phyloP scores from a whole-genome alignment of 495 filamentous ascomycete genomes.

The Neurospora hispaniola region DNA sequence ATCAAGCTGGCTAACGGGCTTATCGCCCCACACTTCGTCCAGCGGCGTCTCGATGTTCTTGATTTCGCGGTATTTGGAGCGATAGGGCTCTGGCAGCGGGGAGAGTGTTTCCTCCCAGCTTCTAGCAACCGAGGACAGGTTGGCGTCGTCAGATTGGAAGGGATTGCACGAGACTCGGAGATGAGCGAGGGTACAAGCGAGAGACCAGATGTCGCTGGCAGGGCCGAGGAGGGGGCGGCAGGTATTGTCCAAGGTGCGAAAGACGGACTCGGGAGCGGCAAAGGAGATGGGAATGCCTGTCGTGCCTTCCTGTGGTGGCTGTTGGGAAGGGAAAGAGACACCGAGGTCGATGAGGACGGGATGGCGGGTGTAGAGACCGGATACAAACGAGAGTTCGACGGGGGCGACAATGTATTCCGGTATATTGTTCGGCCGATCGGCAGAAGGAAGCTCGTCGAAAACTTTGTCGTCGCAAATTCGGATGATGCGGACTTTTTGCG shows the following conservation, averaged over 20 bases:
- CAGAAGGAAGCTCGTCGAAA: neutral
- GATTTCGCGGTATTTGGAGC: slow-evolving; percentile 1
- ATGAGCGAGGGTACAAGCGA: slow-evolving; percentile 14
- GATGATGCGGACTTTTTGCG: neutral
- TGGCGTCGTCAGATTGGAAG: neutral
- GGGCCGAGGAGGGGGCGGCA: neutral
- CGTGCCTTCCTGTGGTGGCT: neutral
- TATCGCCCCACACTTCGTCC: neutral
- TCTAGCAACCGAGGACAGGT: neutral
- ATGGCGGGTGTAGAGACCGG: slow-evolving; percentile 3
- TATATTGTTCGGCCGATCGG: neutral
- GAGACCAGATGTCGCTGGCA: slow-evolving; percentile 17
- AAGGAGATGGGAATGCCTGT: slow-evolving; percentile 11
- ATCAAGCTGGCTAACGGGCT: neutral
- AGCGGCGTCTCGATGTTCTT: neutral
- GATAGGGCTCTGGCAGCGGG: slow-evolving; percentile 7
- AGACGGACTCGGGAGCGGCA: slow-evolving; percentile 15
- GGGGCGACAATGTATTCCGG: slow-evolving; percentile 15
- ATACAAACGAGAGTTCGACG: neutral
- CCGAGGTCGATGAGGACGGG: slow-evolving; percentile 22
- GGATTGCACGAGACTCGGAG: neutral
- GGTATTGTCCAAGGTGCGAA: neutral
- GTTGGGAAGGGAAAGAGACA: slow-evolving; percentile 7
- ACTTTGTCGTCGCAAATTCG: neutral
- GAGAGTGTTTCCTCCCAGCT: slow-evolving; percentile 10